Evolutionary conservation across 257 asterid genomes (phyloP), one percentile per base, ranked within the genome.

Genomic region (Lithospermum erythrorhizon): DNA sequence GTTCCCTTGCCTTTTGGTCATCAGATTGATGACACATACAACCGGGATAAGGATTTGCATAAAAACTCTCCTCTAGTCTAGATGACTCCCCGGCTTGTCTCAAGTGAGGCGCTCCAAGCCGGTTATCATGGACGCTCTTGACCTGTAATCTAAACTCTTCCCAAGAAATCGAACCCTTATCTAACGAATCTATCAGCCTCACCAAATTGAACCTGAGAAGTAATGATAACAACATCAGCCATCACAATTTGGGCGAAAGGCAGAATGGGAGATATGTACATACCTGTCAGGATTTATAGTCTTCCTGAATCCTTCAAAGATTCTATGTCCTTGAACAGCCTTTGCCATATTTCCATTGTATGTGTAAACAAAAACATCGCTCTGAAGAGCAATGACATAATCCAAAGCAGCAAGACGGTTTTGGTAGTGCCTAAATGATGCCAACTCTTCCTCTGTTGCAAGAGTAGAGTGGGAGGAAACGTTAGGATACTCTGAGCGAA

Each of bases 281-380:
- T 14, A 84, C 95, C 95, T 84, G 85, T 93, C 95, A 0, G 99
- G 99, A 67, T 80, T 89, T 63, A 93, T 84, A 1, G 99, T 93
- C 81, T 84, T 84, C 37, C 76, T 76, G 52, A 86, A 89, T 18
- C 97, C 99, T 55, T 86, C 90, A 51, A 89, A 93, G 61, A 79
- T 71, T 60, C 99, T 66, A 60, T 93, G 99, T 21, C 99, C 99
- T 66, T 89, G 97, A 29, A 93, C 99, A 0, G 99, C 95, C 81
- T 93, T 93, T 0, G 99, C 99, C 99, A 93, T 93, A 56, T 93
- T 93, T 41, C 99, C 99, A 47, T 93, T 97, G 1, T 93, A 89
- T 2, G 99, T 86, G 63, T 93, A 93, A 13, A 83, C 82, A 49
- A 93, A 93, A 27, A 75, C 91, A 48, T 93, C 97, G 10, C 99